phyloP scores from a whole-genome alignment of 352 stramenopile species.

The Globisporangium mamillatum region DNA sequence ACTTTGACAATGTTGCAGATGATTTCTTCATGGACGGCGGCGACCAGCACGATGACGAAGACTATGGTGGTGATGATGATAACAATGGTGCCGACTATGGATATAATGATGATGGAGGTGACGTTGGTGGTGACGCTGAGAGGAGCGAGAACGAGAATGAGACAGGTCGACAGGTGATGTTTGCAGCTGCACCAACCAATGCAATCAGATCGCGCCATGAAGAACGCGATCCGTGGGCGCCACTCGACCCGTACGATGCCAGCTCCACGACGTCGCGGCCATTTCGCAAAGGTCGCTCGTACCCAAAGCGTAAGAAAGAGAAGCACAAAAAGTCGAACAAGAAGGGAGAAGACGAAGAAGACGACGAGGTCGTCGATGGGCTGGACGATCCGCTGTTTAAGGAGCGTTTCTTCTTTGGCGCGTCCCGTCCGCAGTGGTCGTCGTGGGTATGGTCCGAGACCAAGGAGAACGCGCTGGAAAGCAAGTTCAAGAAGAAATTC shows the following conservation, averaged over 20 bases:
- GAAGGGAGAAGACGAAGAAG: conserved; percentile 23
- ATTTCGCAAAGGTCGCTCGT: conserved; percentile 78
- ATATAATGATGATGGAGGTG: conserved; percentile 7
- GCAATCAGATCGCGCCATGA: conserved; percentile 9
- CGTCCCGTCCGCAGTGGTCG: conserved; percentile 52
- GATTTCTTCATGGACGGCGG: conserved; percentile 31
- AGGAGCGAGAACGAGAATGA: not conserved
- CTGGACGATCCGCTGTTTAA: conserved; percentile 65
- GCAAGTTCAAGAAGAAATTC: conserved; percentile 63
- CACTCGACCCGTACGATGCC: conserved; percentile 78
- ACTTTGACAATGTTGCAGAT: conserved; percentile 39
- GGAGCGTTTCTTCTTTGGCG: conserved; percentile 55
- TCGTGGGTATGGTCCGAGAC: conserved; percentile 76
- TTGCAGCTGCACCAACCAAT: conserved; percentile 1
- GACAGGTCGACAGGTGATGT: conserved; percentile 8
- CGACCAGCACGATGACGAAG: conserved; percentile 24
- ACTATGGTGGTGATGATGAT: conserved; percentile 31
- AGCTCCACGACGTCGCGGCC: conserved; percentile 53
- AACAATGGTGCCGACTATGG: conserved; percentile 25
- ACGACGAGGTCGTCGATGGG: conserved; percentile 44
- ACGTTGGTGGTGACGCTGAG: conserved; percentile 9
- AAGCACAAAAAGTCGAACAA: conserved; percentile 37
- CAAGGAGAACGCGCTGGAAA: conserved; percentile 42
- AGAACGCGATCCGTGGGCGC: conserved; percentile 62
- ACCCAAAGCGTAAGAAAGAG: conserved; percentile 47